Evolutionary conservation across 1,284 basidiomycete genomes (phyloP).

Genomic region (Heterobasidion annosum): DNA sequence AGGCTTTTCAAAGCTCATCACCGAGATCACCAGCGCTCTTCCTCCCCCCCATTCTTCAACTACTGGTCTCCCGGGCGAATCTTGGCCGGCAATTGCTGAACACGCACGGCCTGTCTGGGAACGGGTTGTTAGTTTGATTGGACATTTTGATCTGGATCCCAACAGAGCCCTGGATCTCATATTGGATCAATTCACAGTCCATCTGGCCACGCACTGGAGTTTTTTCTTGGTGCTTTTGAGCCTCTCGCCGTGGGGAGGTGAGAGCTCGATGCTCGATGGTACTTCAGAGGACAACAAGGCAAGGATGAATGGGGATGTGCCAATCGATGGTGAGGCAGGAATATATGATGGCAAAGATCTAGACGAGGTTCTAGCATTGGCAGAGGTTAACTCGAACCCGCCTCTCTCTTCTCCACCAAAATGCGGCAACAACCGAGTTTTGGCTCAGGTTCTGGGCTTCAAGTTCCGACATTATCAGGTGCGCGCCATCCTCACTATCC

Average conservation of each 20-base stretch:
- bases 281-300: slow-evolving; percentile 38
- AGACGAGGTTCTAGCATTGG: slow-evolving; percentile 53
- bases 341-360: slow-evolving; percentile 50
- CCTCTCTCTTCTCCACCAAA: slow-evolving; percentile 12
- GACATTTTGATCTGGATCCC: slow-evolving; percentile 94
- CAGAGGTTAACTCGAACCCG: slow-evolving; percentile 26
- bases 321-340: slow-evolving; percentile 27
- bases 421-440: slow-evolving; percentile 45
- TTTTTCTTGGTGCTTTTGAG: slow-evolving; percentile 88
- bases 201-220: slow-evolving; percentile 78
- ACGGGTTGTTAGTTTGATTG: slow-evolving; percentile 82
- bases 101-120: slow-evolving; percentile 78
- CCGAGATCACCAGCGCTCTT: slow-evolving; percentile 75
- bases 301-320: slow-evolving; percentile 24
- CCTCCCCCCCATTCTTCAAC: slow-evolving; percentile 60
- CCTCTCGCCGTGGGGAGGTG: slow-evolving; percentile 49
- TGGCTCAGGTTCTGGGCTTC: slow-evolving; percentile 93
- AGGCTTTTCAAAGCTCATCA: slow-evolving; percentile 89
- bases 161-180: slow-evolving; percentile 92
- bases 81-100: slow-evolving; percentile 42
- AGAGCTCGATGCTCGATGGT: slow-evolving; percentile 1
- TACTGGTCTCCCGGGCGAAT: slow-evolving; percentile 55
- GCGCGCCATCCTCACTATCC: slow-evolving; percentile 13
- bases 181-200: slow-evolving; percentile 82
- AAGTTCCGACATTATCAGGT: slow-evolving; percentile 91